Evolutionary conservation across 2,329 filamentous ascomycete genomes (phyloP).

Genomic region (Rutstroemia sp.): DNA sequence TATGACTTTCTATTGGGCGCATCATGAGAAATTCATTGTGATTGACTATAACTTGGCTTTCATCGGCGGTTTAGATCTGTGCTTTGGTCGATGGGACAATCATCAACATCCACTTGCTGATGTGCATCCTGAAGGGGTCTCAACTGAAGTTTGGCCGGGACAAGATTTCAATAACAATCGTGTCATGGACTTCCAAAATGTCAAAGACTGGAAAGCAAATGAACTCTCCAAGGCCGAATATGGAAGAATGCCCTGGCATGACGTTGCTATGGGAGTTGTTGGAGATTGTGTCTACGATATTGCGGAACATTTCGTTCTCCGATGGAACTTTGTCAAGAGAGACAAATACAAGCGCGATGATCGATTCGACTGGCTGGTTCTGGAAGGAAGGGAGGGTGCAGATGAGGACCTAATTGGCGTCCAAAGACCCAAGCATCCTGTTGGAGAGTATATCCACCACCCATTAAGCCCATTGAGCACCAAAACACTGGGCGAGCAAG

Average conservation of each 20-base stretch:
- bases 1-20: conserved; percentile 97
- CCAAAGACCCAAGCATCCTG: conserved; percentile 80
- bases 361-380: conserved; percentile 74
- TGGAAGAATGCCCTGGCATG: conserved; percentile 97
- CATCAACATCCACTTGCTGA: conserved; percentile 81
- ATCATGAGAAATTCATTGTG: conserved; percentile 96
- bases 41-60: conserved; percentile 89
- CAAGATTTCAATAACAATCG: conserved; percentile 99
- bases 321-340: conserved; percentile 95
- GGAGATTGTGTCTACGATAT: conserved; percentile 90
- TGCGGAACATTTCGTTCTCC: conserved; percentile 86
- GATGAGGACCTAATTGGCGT: conserved; percentile 84
- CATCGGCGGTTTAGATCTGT: conserved; percentile 89
- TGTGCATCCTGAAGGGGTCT: conserved; percentile 75
- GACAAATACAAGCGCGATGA: conserved; percentile 94
- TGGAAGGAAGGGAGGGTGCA: conserved; percentile 68
- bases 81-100: conserved; percentile 90
- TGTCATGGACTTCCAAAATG: conserved; percentile 89
- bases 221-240: conserved; percentile 86
- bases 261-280: conserved; percentile 86
- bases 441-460: conserved; percentile 80
- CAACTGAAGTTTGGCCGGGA: conserved; percentile 83
- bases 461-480: conserved; percentile 62
- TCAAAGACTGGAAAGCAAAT: conserved; percentile 87
- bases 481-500: conserved; percentile 56